Evolutionary conservation across 208 protist species (phyloP).

Genomic region (Tetramitus jugosus): DNA sequence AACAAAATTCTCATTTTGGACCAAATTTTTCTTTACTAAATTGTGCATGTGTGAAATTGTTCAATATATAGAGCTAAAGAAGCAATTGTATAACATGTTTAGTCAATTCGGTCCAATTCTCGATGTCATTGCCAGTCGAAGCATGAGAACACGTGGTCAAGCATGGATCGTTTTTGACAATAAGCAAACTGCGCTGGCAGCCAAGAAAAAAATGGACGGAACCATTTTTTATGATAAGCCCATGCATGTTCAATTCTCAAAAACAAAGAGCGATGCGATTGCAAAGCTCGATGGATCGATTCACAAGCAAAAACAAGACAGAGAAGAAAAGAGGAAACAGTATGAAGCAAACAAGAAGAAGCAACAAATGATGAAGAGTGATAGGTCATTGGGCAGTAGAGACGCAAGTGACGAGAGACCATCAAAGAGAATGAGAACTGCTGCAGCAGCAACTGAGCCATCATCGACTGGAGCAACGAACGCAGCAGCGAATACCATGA

Average conservation of each 20-base stretch:
- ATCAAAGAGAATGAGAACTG: neutral
- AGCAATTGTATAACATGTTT: constrained; percentile 15
- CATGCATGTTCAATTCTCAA: neutral
- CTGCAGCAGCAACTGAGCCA: neutral
- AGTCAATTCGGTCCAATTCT: constrained; percentile 11
- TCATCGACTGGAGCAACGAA: neutral
- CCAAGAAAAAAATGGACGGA: constrained; percentile 10
- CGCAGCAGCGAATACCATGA: neutral
- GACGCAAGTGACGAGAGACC: neutral
- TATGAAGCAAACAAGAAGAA: neutral
- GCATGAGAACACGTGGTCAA: constrained; percentile 2
- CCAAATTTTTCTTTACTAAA: too few species aligned
- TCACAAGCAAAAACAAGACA: neutral
- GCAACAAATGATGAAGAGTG: neutral
- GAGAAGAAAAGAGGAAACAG: neutral
- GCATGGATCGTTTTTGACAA: constrained; percentile 14
- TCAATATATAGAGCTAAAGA: neutral
- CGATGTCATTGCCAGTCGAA: neutral
- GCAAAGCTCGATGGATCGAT: neutral
- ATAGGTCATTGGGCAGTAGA: neutral
- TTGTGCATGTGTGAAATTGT: too few species aligned
- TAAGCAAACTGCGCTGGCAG: neutral
- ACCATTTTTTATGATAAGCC: neutral
- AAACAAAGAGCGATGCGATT: constrained; percentile 2
- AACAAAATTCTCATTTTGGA: too few species aligned